phyloP scores from a whole-genome alignment of 2,329 filamentous ascomycete species.

The Penicillium crustosum region DNA sequence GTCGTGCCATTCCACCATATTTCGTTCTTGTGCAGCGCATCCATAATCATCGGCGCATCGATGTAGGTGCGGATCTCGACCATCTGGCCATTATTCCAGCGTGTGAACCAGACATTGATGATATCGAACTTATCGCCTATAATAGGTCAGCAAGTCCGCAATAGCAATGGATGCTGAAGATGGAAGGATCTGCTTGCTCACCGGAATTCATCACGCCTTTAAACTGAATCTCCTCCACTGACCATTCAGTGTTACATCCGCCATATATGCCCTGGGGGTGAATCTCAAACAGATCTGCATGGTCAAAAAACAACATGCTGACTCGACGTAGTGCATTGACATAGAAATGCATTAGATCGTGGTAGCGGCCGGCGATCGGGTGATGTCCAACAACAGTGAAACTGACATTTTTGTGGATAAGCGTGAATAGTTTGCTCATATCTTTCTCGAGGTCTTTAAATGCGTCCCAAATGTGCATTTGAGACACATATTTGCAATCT shows the following conservation, averaged over 20 bases:
- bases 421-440: slow-evolving; percentile 32
- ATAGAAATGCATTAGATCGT: slow-evolving; percentile 35
- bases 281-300: slow-evolving; percentile 34
- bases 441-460: slow-evolving; percentile 36
- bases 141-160: not conserved
- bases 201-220: slow-evolving; percentile 36
- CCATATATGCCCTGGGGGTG: slow-evolving; percentile 34
- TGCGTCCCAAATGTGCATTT: slow-evolving; percentile 35
- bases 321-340: slow-evolving; percentile 36
- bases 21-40: slow-evolving; percentile 34
- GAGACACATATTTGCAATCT: slow-evolving; percentile 33
- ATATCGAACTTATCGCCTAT: slow-evolving; percentile 33
- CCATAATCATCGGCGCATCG: slow-evolving; percentile 30
- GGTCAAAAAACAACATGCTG: slow-evolving; percentile 28
- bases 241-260: slow-evolving; percentile 35
- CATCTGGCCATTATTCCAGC: slow-evolving; percentile 34
- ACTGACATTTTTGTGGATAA: slow-evolving; percentile 34
- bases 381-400: slow-evolving; percentile 37
- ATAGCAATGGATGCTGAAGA: not conserved
- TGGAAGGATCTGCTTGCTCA: slow-evolving; percentile 11
- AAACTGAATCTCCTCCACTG: slow-evolving; percentile 35
- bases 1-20: slow-evolving; percentile 37
- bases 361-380: slow-evolving; percentile 34
- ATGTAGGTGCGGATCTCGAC: slow-evolving; percentile 37
- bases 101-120: slow-evolving; percentile 37